Evolutionary conservation across 306 rosid genomes (phyloP).

Genomic region (Vigna unguiculata): DNA sequence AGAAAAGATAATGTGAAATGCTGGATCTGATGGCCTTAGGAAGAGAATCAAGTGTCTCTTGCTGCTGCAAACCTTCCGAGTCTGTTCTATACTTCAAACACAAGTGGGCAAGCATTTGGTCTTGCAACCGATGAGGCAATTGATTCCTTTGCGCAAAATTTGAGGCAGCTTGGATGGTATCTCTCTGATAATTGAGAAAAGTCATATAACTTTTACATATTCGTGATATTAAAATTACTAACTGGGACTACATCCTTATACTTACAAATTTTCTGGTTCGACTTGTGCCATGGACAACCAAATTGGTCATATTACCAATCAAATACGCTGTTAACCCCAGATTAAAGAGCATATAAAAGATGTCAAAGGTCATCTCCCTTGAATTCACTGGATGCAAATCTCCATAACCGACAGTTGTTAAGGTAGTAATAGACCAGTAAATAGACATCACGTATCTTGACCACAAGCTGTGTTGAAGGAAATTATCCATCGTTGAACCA

Average conservation of each 20-base stretch:
- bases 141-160: constrained; percentile 90
- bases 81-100: constrained; percentile 90
- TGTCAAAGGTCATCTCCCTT: constrained; percentile 88
- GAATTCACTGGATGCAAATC: constrained; percentile 91
- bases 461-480: constrained; percentile 65
- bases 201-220: neutral
- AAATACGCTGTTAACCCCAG: constrained; percentile 90
- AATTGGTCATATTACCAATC: constrained; percentile 98
- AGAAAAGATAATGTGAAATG: constrained; percentile 89
- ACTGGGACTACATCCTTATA: neutral
- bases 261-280: constrained; percentile 90
- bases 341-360: constrained; percentile 87
- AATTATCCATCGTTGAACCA: constrained; percentile 59
- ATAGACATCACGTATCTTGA: constrained; percentile 78
- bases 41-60: constrained; percentile 89
- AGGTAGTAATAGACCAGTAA: constrained; percentile 94
- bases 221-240: neutral
- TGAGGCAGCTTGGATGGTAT: constrained; percentile 95
- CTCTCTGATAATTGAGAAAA: constrained; percentile 64
- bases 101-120: constrained; percentile 96
- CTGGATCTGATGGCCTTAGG: constrained; percentile 95
- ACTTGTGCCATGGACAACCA: constrained; percentile 93
- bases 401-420: constrained; percentile 92
- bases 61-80: constrained; percentile 96
- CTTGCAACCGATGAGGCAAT: constrained; percentile 81